Evolutionary conservation across 1,139 yeast species (phyloP).

Genomic region (Blastobotrys malaysiensis): DNA sequence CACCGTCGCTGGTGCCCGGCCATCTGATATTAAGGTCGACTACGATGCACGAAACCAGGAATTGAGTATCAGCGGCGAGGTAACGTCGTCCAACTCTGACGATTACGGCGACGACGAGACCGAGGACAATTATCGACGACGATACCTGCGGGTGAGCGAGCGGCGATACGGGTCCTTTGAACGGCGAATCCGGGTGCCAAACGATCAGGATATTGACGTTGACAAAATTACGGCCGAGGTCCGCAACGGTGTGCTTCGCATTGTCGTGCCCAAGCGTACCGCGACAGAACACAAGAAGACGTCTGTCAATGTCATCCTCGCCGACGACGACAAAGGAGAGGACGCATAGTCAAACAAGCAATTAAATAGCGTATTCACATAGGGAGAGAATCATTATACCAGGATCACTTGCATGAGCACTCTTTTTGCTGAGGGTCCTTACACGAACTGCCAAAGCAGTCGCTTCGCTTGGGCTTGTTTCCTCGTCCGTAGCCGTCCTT

Average conservation of each 20-base stretch:
- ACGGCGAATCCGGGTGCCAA: constrained; percentile 50
- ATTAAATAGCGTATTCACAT: no score
- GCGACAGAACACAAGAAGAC: background rate
- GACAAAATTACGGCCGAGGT: constrained; percentile 44
- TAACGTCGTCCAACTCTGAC: constrained; percentile 4
- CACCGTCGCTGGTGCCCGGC: constrained; percentile 51
- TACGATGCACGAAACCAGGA: constrained; percentile 40
- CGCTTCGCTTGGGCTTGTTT: constrained; percentile 43
- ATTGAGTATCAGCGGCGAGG: constrained; percentile 23
- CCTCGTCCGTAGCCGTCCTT: constrained; percentile 94
- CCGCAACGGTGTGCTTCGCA: background rate
- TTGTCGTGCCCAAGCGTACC: background rate
- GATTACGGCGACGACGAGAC: background rate
- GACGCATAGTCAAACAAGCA: no score
- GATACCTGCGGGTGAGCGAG: constrained; percentile 14
- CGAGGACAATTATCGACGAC: constrained; percentile 12
- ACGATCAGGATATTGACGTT: constrained; percentile 45
- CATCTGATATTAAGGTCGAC: constrained; percentile 47
- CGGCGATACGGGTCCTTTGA: constrained; percentile 42
- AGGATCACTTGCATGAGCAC: background rate
- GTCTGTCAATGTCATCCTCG: background rate
- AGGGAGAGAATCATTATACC: no score
- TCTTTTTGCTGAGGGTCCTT: background rate
- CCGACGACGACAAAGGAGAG: background rate
- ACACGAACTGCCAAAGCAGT: background rate